phyloP scores from a whole-genome alignment of 257 asterid genomes.

The Pogostemon cablin region DNA sequence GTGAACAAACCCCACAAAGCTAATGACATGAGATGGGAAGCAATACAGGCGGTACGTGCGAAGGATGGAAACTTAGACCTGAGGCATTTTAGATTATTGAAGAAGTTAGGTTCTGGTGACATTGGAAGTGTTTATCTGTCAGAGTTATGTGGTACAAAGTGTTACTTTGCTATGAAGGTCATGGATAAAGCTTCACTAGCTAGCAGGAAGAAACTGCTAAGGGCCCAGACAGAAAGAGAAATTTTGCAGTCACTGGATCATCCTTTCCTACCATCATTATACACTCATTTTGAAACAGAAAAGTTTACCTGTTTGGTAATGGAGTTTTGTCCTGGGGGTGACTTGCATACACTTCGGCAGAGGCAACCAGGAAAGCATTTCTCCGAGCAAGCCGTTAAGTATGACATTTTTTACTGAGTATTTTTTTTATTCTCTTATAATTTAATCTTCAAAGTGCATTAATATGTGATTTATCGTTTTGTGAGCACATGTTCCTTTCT shows the following conservation, averaged over 20 bases:
- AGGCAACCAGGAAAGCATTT: conserved; percentile 73
- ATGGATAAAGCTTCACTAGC: conserved; percentile 75
- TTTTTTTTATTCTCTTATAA: neutral
- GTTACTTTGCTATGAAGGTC: conserved; percentile 74
- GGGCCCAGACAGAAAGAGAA: conserved; percentile 74
- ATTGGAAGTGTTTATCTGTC: conserved; percentile 74
- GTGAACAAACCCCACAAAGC: conserved; percentile 72
- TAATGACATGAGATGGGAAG: conserved; percentile 68
- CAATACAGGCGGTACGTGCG: conserved; percentile 58
- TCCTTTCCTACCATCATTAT: conserved; percentile 66
- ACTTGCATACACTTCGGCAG: conserved; percentile 68
- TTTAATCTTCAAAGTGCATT: conserved; percentile 7
- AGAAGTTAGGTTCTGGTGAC: conserved; percentile 74
- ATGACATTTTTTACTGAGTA: conserved; percentile 36
- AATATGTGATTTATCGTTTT: neutral
- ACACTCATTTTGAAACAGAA: conserved; percentile 67
- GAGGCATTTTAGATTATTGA: conserved; percentile 64
- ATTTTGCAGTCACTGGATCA: conserved; percentile 69
- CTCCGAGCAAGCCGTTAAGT: conserved; percentile 76
- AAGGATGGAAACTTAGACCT: conserved; percentile 62
- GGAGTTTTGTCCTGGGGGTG: conserved; percentile 88
- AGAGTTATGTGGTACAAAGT: conserved; percentile 67
- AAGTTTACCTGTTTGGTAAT: conserved; percentile 73
- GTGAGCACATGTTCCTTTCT: neutral
- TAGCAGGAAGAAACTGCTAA: conserved; percentile 62